Percentiles rank a stretch among this genome's conserved stretches.
Evolutionary conservation across 129 eudicot species (phyloP).

Genomic region (Tagetes erecta): DNA sequence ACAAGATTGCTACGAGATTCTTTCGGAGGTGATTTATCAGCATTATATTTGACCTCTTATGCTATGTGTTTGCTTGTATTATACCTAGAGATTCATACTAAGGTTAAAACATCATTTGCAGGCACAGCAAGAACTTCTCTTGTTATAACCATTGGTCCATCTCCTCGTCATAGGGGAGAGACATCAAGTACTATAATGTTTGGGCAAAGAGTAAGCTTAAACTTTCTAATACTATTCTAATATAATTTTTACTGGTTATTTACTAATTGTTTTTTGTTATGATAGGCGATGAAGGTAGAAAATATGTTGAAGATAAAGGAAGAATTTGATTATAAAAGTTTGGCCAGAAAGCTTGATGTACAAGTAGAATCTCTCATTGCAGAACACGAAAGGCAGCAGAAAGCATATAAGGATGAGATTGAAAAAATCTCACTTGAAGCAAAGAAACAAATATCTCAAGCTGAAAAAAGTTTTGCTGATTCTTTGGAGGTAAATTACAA

Average conservation of each 20-base stretch:
- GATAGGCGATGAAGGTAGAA: conserved; percentile 96
- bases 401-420: conserved; percentile 69
- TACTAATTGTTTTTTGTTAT: not conserved
- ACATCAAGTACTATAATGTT: conserved; percentile 94
- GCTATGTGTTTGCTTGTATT: not conserved
- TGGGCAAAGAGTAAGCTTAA: conserved; percentile 73
- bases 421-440: conserved; percentile 62
- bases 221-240: not conserved
- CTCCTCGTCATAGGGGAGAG: conserved; percentile 96
- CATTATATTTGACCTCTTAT: conserved; percentile 8
- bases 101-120: conserved; percentile 28
- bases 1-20: conserved; percentile 97
- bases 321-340: conserved; percentile 95
- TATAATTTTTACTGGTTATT: not conserved
- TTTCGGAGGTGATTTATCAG: conserved; percentile 65
- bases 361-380: conserved; percentile 86
- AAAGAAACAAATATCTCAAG: conserved; percentile 62
- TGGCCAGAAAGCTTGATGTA: conserved; percentile 87
- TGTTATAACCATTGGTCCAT: conserved; percentile 86
- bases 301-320: conserved; percentile 95
- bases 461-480: conserved; percentile 63
- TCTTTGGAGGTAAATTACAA: conserved; percentile 66
- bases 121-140: conserved; percentile 97
- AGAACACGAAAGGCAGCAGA: conserved; percentile 81
- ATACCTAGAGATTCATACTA: not conserved